Evolutionary conservation across 495 filamentous ascomycete species (phyloP).

Genomic region (Rostrohypoxylon terebratum): DNA sequence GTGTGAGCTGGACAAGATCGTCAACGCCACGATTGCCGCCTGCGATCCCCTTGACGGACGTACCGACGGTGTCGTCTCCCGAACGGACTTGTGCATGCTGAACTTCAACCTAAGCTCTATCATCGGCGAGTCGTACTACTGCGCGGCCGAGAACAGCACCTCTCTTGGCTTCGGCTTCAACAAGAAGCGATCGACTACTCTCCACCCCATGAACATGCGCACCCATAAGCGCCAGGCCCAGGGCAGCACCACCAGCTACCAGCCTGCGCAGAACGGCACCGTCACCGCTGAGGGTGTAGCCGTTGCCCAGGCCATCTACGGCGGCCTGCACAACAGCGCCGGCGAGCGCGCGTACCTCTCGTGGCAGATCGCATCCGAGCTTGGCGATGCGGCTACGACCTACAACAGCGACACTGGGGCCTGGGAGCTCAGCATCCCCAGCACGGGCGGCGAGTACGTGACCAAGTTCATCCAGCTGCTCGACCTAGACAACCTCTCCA

Average conservation of each 20-base stretch:
- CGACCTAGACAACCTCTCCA: constrained; percentile 48
- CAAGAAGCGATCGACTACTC: not conserved
- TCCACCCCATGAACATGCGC: not conserved
- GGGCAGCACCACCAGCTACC: constrained; percentile 27
- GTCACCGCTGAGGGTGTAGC: constrained; percentile 53
- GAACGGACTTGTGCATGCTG: constrained; percentile 63
- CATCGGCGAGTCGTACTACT: constrained; percentile 62
- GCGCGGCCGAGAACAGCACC: constrained; percentile 50
- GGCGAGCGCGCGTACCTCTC: constrained; percentile 59
- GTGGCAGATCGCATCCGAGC: constrained; percentile 55
- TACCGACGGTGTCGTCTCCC: constrained; percentile 64
- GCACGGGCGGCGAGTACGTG: constrained; percentile 55
- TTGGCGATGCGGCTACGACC: constrained; percentile 56
- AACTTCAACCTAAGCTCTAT: constrained; percentile 58
- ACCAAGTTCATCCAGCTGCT: constrained; percentile 52
- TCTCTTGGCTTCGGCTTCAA: constrained; percentile 25
- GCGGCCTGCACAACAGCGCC: constrained; percentile 57
- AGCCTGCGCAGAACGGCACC: constrained; percentile 57
- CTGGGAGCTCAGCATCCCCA: constrained; percentile 53
- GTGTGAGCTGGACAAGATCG: constrained; percentile 65
- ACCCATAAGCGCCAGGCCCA: constrained; percentile 8
- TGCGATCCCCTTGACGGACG: constrained; percentile 66
- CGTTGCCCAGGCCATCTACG: constrained; percentile 53
- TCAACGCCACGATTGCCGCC: constrained; percentile 62
- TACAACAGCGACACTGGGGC: constrained; percentile 55